Evolutionary conservation across 768 basidiomycete species (phyloP), one percentile per base, ranked within the genome.

Genomic region (Tremella fuciformis): DNA sequence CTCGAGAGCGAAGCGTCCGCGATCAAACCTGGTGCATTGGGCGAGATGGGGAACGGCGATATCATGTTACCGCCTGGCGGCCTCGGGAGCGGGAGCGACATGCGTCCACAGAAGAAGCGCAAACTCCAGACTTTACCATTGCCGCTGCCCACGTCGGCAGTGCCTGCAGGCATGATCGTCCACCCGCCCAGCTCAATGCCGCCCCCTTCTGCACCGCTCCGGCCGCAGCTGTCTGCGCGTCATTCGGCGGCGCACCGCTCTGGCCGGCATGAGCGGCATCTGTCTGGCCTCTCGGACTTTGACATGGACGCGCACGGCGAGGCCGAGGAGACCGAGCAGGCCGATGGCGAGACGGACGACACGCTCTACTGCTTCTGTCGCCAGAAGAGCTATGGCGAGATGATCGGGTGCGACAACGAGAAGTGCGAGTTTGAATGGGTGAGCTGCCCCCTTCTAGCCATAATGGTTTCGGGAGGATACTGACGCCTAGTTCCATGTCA

Each of bases 351-450:
- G n/a, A 82, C 81, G 51, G 88, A 79, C 69, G 85, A 82, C 53
- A 83, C 81, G 67, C 82, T 82, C 13, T 94, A 97, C 72, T 97
- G 92, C 78, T 82, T 86, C 80, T 97, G 92, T 76, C 82, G 88
- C 64, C 80, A 87, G 16, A 82, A 85, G 59, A 91, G 89, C 70
- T 92, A 87, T 67, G 92, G 92, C 38, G 88, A 92, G 79, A 94
- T 96, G 91, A 89, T 96, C 67, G 91, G 86, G 21, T 96, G 91
- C 75, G 91, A 96, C 75, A 88, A 86, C 67, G 79, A 80, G 16
- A 80, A 82, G 46, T 94, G 91, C 78, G 84, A 86, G 66, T 81
- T 81, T 58, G 91, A 93, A 86, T 96, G 91, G 91, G 91, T 93
- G 66, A 73, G 88, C 86, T 7, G 65, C 47, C 55, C 54, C 15